These are phyloP conservation scores for Pseudodiploospora longispora DNA, from an alignment of 2,329 filamentous ascomycete genomes.

Conservation along the genomic window DNA sequence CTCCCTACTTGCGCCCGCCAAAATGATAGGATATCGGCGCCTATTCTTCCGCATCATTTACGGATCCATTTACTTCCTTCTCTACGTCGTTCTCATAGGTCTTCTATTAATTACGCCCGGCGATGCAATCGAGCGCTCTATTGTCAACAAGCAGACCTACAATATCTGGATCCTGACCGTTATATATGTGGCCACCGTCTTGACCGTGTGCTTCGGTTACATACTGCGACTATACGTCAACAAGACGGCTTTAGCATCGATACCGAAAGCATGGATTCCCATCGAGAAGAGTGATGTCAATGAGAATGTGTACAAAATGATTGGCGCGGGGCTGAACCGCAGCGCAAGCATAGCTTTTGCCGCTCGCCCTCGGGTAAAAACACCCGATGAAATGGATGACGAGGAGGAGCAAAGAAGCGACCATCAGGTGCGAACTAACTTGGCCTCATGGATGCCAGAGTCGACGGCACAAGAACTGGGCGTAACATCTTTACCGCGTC, in stretches of 20 bases:
- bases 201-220: slow-evolving; percentile 70
- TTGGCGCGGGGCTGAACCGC: slow-evolving; percentile 61
- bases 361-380: slow-evolving; percentile 23
- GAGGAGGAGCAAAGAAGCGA: slow-evolving; percentile 12
- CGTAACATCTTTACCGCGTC: slow-evolving; percentile 39
- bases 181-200: slow-evolving; percentile 63
- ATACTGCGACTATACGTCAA: slow-evolving; percentile 80
- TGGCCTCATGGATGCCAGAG: background rate
- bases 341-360: slow-evolving; percentile 79
- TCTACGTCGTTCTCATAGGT: slow-evolving; percentile 64
- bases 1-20: slow-evolving; percentile 2
- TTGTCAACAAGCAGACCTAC: slow-evolving; percentile 56
- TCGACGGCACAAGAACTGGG: slow-evolving; percentile 26
- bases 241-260: slow-evolving; percentile 66
- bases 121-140: slow-evolving; percentile 73
- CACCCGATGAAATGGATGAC: slow-evolving; percentile 11
- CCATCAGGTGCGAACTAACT: background rate
- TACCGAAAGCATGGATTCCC: slow-evolving; percentile 81
- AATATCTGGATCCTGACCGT: slow-evolving; percentile 79
- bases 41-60: slow-evolving; percentile 75
- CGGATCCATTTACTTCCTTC: slow-evolving; percentile 64
- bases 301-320: slow-evolving; percentile 65
- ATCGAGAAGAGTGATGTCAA: slow-evolving; percentile 78
- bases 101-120: slow-evolving; percentile 73
- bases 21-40: slow-evolving; percentile 18